phyloP scores from a whole-genome alignment of 2,329 filamentous ascomycete genomes.

The Calonectria leucothoes region DNA sequence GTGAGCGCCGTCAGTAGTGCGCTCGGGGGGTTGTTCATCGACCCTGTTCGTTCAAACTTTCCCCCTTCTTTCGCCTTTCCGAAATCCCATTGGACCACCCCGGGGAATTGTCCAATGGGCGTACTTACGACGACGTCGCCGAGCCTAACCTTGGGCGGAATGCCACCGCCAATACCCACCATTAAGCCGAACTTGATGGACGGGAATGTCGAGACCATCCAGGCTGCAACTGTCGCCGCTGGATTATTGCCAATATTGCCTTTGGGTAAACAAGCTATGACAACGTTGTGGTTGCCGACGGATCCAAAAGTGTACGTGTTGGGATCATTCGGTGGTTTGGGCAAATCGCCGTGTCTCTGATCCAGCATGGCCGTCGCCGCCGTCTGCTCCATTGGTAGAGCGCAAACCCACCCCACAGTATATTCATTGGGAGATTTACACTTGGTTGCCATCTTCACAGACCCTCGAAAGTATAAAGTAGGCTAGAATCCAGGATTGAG shows the following conservation, averaged over 20 bases:
- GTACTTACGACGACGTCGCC: conserved; percentile 25
- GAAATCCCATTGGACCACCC: conserved; percentile 21
- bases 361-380: too few relatives aligned
- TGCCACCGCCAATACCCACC: conserved; percentile 19
- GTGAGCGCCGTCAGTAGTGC: conserved; percentile 5
- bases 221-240: neutral
- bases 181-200: neutral
- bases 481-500: too few relatives aligned
- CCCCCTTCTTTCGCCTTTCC: conserved; percentile 15
- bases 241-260: neutral
- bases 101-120: neutral
- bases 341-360: too few relatives aligned
- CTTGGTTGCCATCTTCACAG: too few relatives aligned
- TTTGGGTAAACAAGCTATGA: too few relatives aligned
- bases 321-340: too few relatives aligned
- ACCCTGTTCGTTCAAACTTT: conserved; percentile 2
- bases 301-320: too few relatives aligned
- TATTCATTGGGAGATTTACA: too few relatives aligned
- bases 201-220: conserved; percentile 16
- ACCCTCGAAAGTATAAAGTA: too few relatives aligned
- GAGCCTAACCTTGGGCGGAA: conserved; percentile 10
- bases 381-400: too few relatives aligned
- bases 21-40: conserved; percentile 9
- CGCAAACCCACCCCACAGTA: too few relatives aligned
- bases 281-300: too few relatives aligned